These are phyloP conservation scores for Verbena officinalis DNA, from an alignment of 257 asterid genomes.

Conservation along the genomic window DNA sequence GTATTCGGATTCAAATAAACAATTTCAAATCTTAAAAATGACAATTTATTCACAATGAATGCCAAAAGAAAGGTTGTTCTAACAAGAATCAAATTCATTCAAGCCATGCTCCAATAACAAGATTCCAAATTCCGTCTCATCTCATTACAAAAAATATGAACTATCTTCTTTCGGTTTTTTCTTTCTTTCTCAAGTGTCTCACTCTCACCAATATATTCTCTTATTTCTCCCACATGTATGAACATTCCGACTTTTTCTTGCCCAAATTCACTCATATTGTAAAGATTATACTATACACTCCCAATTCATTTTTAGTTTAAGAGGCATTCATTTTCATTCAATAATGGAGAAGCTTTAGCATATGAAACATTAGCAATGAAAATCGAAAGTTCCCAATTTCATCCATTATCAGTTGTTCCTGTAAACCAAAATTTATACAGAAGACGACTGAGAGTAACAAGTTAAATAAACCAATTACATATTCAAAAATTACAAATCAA, in stretches of 20 bases:
- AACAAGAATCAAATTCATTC: background rate
- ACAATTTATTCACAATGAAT: background rate
- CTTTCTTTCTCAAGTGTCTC: background rate
- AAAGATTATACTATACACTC: background rate
- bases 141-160: background rate
- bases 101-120: background rate
- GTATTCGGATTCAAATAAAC: background rate
- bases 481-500: too few species aligned
- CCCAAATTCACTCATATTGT: constrained; percentile 1
- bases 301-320: too few species aligned
- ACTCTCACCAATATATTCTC: background rate
- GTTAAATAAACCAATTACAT: background rate
- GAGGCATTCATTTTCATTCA: too few species aligned
- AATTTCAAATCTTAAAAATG: background rate
- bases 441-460: too few species aligned
- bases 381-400: background rate
- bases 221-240: background rate
- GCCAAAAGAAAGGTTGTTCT: background rate
- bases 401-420: too few species aligned
- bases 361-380: too few species aligned
- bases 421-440: too few species aligned
- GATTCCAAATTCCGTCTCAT: background rate
- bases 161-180: background rate
- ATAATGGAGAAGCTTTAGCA: too few species aligned
- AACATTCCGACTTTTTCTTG: background rate